Evolutionary conservation across 163 green algal species (phyloP).

Genomic region (Chlorella variabilis): DNA sequence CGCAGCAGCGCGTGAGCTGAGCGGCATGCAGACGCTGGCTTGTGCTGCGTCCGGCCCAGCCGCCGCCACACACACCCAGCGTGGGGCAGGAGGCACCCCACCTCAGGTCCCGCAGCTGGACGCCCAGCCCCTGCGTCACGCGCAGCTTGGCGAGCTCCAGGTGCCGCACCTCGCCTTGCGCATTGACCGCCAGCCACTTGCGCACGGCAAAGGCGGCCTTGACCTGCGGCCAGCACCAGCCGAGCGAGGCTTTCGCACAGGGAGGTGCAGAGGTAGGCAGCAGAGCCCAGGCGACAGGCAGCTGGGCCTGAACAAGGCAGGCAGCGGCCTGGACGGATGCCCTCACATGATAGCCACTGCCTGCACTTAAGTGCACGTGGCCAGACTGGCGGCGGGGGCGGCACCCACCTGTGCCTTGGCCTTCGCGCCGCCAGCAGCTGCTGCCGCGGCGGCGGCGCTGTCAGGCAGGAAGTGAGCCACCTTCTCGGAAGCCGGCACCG

Average conservation of each 20-base stretch:
- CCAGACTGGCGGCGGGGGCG: no score
- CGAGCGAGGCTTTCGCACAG: not conserved
- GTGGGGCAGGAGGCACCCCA: no score
- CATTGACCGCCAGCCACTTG: slow-evolving; percentile 64
- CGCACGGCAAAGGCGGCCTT: slow-evolving; percentile 15
- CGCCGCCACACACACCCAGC: no score
- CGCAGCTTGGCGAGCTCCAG: slow-evolving; percentile 73
- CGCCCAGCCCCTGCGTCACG: slow-evolving; percentile 73
- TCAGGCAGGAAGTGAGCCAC: slow-evolving; percentile 28
- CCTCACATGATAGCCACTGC: no score
- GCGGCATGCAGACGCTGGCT: no score
- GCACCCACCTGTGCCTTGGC: slow-evolving; percentile 19
- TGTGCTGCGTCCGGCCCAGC: no score
- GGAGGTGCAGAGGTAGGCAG: not conserved
- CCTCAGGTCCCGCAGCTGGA: slow-evolving; percentile 71
- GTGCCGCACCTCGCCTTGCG: slow-evolving; percentile 48
- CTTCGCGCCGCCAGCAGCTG: slow-evolving; percentile 14
- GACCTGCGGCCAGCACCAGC: no score
- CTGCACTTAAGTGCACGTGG: no score
- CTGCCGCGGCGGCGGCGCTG: slow-evolving; percentile 2
- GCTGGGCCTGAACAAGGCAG: no score
- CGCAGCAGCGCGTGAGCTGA: no score
- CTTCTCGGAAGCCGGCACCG: not conserved
- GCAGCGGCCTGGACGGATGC: no score
- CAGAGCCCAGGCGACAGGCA: not conserved